Base-by-base conservation (phyloP, 169 alveolate genomes). In the Cyclospora cayetanensis region DNA sequence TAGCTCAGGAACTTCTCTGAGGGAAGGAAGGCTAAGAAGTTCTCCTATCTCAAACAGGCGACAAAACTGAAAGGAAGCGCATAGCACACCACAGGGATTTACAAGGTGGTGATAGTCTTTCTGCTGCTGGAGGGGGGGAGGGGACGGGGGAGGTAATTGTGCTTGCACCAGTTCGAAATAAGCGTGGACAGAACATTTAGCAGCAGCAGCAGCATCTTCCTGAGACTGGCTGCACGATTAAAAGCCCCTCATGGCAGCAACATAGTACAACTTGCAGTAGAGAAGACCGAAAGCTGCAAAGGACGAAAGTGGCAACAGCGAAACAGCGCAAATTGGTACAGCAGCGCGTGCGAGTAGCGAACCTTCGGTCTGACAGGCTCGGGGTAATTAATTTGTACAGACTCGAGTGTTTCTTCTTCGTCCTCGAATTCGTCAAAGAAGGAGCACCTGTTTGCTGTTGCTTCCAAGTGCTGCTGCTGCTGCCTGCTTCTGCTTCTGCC, bases 21-120 rank as follows among this genome's bases (percentile, higher is more conserved):
- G 72, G n/a, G 72, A 60, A 29, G 72, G 72, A n/a, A 60, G 72
- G 72, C 72, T 60, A 29, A 60, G 72, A 60, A 60, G 72, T n/a
- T 60, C 72, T 60, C 72, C 72, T 11, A 60, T 60, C 29, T 60
- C 72, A 60, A 60, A 60, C n/a, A 60, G 34, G 72, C 72, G 72
- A 18, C 72, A 11, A 18, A 60, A 60, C 72, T 60, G 72, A 4
- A 18, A 29, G 7, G 72, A 22, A 60, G 72, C n/a, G n/a, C 72
- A 60, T 20, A 60, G 29, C 72, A 60, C n/a, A 50, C 60, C 9
- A 50, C 60, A 50, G n/a, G 18, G 18, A 50, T 18, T 9, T 12
- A 12, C 18, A 18, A 12, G 9, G 60, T 50, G 9, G 60, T 18
- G 9, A 22, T 60, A 4, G 35, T 18, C 34, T 60, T 60, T 22